Percentiles rank a stretch among this genome's conserved stretches.
Evolutionary conservation across 2,329 filamentous ascomycete species (phyloP).

Genomic region (Fusarium bactridioides): DNA sequence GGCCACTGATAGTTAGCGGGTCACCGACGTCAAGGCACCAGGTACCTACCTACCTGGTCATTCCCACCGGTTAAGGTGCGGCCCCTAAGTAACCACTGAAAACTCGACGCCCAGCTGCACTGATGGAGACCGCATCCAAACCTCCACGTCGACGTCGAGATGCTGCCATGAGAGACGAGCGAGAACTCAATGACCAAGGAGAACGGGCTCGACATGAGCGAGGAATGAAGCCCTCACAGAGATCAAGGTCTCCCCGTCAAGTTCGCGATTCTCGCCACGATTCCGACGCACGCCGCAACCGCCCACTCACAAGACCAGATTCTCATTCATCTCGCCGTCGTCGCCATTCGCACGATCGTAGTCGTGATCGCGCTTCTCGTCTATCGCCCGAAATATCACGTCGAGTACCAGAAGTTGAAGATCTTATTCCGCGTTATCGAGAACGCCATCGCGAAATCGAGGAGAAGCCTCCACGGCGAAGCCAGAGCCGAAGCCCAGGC

Average conservation of each 20-base stretch:
- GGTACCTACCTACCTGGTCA: slow-evolving; percentile 34
- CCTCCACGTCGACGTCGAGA: slow-evolving; percentile 48
- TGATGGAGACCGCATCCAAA: slow-evolving; percentile 44
- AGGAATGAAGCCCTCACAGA: slow-evolving; percentile 45
- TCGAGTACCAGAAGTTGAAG: slow-evolving; percentile 44
- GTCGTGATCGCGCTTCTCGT: slow-evolving; percentile 45
- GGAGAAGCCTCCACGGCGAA: slow-evolving; percentile 45
- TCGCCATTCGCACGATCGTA: slow-evolving; percentile 50
- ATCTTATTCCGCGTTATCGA: slow-evolving; percentile 51
- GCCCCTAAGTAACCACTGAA: slow-evolving; percentile 45
- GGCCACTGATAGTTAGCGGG: slow-evolving; percentile 30
- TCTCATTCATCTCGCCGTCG: slow-evolving; percentile 47
- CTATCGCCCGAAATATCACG: slow-evolving; percentile 40
- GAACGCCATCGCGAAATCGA: slow-evolving; percentile 44
- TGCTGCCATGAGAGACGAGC: slow-evolving; percentile 53
- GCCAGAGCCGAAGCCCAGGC: slow-evolving; percentile 46
- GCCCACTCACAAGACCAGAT: slow-evolving; percentile 45
- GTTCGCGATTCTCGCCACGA: slow-evolving; percentile 42
- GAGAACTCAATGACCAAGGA: slow-evolving; percentile 49
- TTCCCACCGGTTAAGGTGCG: slow-evolving; percentile 47
- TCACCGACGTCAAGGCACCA: slow-evolving; percentile 3
- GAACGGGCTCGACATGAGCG: slow-evolving; percentile 49
- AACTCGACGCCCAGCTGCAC: slow-evolving; percentile 47
- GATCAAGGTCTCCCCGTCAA: slow-evolving; percentile 45
- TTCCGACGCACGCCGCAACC: slow-evolving; percentile 44